phyloP scores from a whole-genome alignment of 2,329 filamentous ascomycete species.

The Macrophomina tecta region DNA sequence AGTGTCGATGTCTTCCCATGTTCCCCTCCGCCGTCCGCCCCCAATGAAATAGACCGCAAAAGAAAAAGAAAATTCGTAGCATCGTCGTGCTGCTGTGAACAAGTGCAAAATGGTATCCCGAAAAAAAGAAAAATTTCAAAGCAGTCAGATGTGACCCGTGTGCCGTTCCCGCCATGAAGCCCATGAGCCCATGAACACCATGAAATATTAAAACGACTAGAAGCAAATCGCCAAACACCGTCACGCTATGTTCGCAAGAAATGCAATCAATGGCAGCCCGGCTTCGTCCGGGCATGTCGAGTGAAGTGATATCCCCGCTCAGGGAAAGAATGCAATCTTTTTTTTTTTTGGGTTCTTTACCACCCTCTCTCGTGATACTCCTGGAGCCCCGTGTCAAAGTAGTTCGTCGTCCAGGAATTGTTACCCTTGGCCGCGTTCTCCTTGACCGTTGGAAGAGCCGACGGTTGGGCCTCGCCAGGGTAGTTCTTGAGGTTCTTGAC shows the following conservation, averaged over 20 bases:
- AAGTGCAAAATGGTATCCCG: conserved; percentile 42
- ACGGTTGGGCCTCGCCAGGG: conserved; percentile 66
- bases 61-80: conserved; percentile 46
- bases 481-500: conserved; percentile 86
- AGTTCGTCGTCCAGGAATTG: conserved; percentile 78
- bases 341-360: conserved; percentile 54
- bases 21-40: conserved; percentile 32
- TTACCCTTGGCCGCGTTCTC: conserved; percentile 67
- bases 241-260: conserved; percentile 29
- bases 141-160: conserved; percentile 30
- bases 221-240: conserved; percentile 28
- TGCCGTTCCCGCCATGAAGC: conserved; percentile 23
- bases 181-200: conserved; percentile 18
- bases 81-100: conserved; percentile 36
- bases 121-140: conserved; percentile 38
- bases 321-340: conserved; percentile 11
- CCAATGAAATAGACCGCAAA: conserved; percentile 33
- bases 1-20: conserved; percentile 32
- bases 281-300: background rate
- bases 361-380: conserved; percentile 88
- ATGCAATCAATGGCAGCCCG: conserved; percentile 27
- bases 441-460: conserved; percentile 35
- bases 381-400: conserved; percentile 80
- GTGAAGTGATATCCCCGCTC: background rate
- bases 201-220: conserved; percentile 15